Base-by-base conservation (phyloP, 1,284 basidiomycete genomes). In the Leccinum cinnamomeum region DNA sequence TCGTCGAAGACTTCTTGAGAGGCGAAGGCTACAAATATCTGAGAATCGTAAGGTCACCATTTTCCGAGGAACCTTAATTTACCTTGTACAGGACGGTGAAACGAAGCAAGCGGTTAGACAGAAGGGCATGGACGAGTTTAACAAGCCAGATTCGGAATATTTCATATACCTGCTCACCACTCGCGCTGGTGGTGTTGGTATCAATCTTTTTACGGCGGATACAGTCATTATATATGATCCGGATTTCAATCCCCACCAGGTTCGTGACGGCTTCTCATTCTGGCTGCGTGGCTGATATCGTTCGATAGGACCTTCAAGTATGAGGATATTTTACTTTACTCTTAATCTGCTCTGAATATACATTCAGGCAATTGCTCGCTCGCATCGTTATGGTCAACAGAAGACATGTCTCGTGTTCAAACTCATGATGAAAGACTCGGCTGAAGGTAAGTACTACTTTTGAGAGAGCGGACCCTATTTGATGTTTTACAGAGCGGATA, bases 231-330 rank as follows among this genome's bases (percentile, higher is more conserved):
- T 98, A 57, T 91, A 88, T 69, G 95, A 96, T 71, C 91, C 92
- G 0, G 95, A 98, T 78, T 98, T 95, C 77, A 98, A 98, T 70
- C 95, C 95, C 14, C 95, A 97, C 76, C 89, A 92, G 77, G 91
- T 88, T 60, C 37, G 80, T 75, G n/a, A 33, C 14, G 1, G 39
- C 25, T 44, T 53, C 10, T 55, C 51, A 28, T 64, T 46, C 18
- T 30, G 39, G 18, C 23, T 25, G 10, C 62, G 11, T 60, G 41
- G 10, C 58, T 61, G n/a, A 64, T 56, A 62, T n/a, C 28, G 28
- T 58, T 46, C 62, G 25, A 59, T 67, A 87, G 87, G 89, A 91
- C 75, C 77, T 91, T 55, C 89, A 91, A 83, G 89, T 89, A 74
- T 63, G 81, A 63, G 35, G 28, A 37, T 61, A 25, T 62, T 54